Evolutionary conservation across 2,329 filamentous ascomycete genomes (phyloP).

Genomic region (Aspergillus flavus): DNA sequence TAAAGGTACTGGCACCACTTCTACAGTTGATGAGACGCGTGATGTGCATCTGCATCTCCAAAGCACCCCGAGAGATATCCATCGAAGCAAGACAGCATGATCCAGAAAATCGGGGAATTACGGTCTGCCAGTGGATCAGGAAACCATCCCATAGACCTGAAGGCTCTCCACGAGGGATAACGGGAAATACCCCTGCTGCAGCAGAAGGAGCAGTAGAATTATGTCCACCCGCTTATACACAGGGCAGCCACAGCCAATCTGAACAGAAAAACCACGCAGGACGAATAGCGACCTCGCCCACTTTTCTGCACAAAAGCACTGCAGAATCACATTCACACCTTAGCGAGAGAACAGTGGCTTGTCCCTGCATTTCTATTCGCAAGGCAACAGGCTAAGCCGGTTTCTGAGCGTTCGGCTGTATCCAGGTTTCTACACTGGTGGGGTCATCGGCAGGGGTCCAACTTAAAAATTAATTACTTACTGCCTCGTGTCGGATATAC

Average conservation of each 20-base stretch:
- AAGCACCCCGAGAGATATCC: neutral
- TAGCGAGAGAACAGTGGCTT: constrained; percentile 1
- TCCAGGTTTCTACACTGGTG: neutral
- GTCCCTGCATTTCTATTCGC: constrained; percentile 5
- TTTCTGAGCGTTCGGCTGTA: neutral
- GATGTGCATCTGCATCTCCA: neutral
- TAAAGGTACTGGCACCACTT: neutral
- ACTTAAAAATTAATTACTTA: constrained; percentile 7
- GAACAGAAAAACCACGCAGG: neutral
- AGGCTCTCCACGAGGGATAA: neutral
- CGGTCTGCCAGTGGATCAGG: neutral
- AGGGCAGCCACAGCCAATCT: neutral
- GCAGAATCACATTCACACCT: constrained; percentile 4
- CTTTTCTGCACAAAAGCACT: constrained; percentile 1
- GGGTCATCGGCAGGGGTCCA: constrained; percentile 12
- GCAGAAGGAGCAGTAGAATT: neutral
- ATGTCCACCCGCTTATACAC: neutral
- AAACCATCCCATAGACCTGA: neutral
- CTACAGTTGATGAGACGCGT: neutral
- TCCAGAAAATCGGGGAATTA: constrained; percentile 1
- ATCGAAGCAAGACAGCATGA: neutral
- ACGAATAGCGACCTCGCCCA: neutral
- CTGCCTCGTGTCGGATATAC: neutral
- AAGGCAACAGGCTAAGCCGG: constrained; percentile 5
- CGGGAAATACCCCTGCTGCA: neutral